A percentile compares a stretch with the other conserved stretches of the same genome.
Conservation (phyloP, 345 rosid genomes). For the Lepidium sativum region DNA sequence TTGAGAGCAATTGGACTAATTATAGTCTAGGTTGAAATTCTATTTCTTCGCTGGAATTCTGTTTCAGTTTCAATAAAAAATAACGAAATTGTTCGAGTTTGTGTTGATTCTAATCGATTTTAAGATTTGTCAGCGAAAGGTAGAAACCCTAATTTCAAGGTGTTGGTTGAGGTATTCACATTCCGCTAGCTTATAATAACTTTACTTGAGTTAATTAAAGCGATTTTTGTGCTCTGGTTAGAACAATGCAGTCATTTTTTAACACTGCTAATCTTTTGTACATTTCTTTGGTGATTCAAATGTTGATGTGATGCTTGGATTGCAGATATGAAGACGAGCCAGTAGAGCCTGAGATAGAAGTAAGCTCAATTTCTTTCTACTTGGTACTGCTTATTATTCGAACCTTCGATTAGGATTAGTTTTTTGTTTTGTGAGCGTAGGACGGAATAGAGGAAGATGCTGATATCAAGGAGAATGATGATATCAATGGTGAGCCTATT, state of each 20-base stretch:
- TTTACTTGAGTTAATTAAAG: not conserved
- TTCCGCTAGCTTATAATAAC: no score
- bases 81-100: not conserved
- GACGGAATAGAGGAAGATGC: constrained; percentile 71
- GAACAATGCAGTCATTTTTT: not conserved
- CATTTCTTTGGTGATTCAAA: not conserved
- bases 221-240: not conserved
- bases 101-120: not conserved
- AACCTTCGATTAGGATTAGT: not conserved
- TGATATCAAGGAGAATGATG: constrained; percentile 53
- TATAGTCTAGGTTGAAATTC: not conserved
- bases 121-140: not conserved
- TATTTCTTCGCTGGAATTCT: not conserved
- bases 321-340: constrained; percentile 89
- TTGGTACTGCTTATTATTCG: not conserved
- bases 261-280: not conserved
- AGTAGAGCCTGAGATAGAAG: constrained; percentile 80
- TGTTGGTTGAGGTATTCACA: not conserved
- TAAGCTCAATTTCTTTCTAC: constrained; percentile 1
- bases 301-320: not conserved
- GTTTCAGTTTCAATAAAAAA: not conserved
- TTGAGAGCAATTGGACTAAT: not conserved
- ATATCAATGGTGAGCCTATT: constrained; percentile 43
- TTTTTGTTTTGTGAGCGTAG: constrained; percentile 28
- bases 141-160: not conserved